Base-by-base conservation (phyloP, 164 flowering plant species). In the Piper betle region DNA sequence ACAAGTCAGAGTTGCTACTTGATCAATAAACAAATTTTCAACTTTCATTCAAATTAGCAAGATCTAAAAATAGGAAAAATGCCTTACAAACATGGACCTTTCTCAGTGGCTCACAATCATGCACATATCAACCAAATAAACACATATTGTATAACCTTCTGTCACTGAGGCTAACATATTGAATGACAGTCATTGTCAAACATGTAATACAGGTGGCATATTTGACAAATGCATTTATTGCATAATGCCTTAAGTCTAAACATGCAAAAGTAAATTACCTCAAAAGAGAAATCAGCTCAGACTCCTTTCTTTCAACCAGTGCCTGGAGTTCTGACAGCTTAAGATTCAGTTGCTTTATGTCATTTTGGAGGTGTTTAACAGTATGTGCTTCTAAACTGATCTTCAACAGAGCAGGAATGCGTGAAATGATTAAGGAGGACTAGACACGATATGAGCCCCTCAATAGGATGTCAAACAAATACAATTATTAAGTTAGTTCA, bases 361-460 rank as follows among this genome's bases (percentile, higher is more conserved):
- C 94, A 66, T 78, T 85, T 70, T 80, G 85, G 59, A 92, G 91
- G 64, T 68, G 83, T 73, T 74, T 82, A 54, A 84, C 75, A 19
- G 87, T 83, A 67, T 73, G 72, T 78, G 78, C 83, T 68, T 92
- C 96, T 65, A 84, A 76, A 76, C 93, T 80, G 70, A 92, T 82
- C 77, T 83, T 88, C 74, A 92, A 76, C 40, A 92, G 74, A 64
- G 89, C 77, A 72, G 96, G 98, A 66, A 83, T 74, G 65, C 93
- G 95, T 92, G 69, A 58, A 58, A 60, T 70, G 69, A 85, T 83
- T 66, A 91, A 85, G 92, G 87, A 74, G 54, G 64, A 17, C 37
- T 46, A 46, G 50, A 46, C 10, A 10, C 3, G 11, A 10, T 10
- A 46, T 46, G 15, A 46, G 6, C 11, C 15, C 11, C 50, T 6